These are phyloP conservation scores for Papiliotrema fonsecae DNA, from an alignment of 1,284 basidiomycete species.

Conservation along the genomic window DNA sequence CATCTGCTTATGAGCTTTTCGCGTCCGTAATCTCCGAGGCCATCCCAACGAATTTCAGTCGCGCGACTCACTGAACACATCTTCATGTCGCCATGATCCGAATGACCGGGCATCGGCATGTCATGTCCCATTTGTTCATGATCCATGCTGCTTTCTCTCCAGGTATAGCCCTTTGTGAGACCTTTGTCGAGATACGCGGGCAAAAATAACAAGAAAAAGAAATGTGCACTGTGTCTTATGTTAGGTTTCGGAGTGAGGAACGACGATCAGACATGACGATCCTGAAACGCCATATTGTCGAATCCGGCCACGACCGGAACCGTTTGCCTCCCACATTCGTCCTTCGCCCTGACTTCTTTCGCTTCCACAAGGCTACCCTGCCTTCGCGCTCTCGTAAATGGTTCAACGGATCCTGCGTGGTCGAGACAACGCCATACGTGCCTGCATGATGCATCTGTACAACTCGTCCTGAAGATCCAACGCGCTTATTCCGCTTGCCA, in stretches of 20 bases:
- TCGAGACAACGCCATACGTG: too few species aligned
- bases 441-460: too few species aligned
- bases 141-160: background rate
- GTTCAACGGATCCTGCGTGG: too few species aligned
- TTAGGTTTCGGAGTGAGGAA: too few species aligned
- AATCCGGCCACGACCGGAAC: background rate
- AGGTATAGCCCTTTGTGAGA: too few species aligned
- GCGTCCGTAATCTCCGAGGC: background rate
- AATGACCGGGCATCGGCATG: conserved; percentile 1
- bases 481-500: too few species aligned
- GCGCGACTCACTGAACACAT: conserved; percentile 5
- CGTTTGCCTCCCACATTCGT: background rate
- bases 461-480: too few species aligned
- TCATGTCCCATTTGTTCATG: conserved; percentile 4
- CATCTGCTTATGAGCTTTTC: conserved; percentile 32
- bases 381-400: too few species aligned
- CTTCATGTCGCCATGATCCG: background rate
- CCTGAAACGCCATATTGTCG: background rate
- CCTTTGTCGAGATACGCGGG: background rate
- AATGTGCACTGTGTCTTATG: background rate
- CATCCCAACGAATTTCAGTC: background rate
- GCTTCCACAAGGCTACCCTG: too few species aligned
- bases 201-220: background rate
- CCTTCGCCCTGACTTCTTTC: background rate
- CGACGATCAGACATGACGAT: background rate